phyloP scores from a whole-genome alignment of 2,329 filamentous ascomycete genomes.

The Coniochaeta ligniaria region DNA sequence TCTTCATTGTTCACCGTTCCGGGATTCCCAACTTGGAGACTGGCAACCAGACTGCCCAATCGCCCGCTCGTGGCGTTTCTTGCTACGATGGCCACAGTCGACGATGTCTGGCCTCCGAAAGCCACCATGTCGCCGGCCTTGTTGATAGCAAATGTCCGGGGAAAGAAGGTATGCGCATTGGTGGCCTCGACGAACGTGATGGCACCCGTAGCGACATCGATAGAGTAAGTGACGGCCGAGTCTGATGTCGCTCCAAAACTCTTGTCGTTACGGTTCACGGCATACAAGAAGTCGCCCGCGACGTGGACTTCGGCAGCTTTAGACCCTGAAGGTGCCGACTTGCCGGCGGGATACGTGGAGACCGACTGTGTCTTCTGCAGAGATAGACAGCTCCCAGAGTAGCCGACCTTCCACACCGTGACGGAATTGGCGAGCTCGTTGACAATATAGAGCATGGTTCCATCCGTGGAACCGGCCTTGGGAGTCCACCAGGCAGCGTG shows the following conservation, averaged over 20 bases:
- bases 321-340: conserved; percentile 32
- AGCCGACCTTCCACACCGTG: conserved; percentile 40
- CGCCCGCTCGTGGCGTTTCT: conserved; percentile 48
- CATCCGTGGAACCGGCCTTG: conserved; percentile 15
- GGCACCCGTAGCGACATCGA: conserved; percentile 36
- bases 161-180: conserved; percentile 51
- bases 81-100: conserved; percentile 49
- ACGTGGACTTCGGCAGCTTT: conserved; percentile 50
- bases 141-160: conserved; percentile 57
- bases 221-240: conserved; percentile 45
- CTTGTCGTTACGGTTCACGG: conserved; percentile 55
- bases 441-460: conserved; percentile 29
- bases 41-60: conserved; percentile 40
- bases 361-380: conserved; percentile 37
- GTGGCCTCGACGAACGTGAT: conserved; percentile 45
- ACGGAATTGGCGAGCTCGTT: conserved; percentile 44
- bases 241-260: conserved; percentile 47
- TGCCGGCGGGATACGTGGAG: conserved; percentile 36
- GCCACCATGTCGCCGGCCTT: conserved; percentile 51
- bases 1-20: conserved; percentile 36
- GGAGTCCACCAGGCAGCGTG: conserved; percentile 44
- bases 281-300: conserved; percentile 47
- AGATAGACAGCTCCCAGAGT: conserved; percentile 36
- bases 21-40: conserved; percentile 28
- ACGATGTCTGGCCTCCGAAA: conserved; percentile 54